Conservation (phyloP, 768 basidiomycete species). For the Collybia sordida region DNA sequence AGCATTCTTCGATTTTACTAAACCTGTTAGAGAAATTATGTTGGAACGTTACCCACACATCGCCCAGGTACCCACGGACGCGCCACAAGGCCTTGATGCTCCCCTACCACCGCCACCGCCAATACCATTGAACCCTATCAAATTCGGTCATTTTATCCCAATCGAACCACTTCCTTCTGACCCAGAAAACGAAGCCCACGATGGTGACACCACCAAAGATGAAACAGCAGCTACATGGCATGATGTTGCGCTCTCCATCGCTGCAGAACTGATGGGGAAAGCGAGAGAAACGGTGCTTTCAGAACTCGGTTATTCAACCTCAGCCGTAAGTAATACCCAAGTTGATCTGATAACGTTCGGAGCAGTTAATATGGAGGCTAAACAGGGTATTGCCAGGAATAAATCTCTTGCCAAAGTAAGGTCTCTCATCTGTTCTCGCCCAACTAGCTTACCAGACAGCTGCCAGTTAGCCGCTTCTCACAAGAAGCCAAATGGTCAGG, state of each 20-base stretch:
- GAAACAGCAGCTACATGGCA: conserved; percentile 68
- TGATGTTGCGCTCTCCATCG: conserved; percentile 87
- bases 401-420: conserved; percentile 92
- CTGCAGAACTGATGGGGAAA: conserved; percentile 81
- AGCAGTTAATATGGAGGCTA: background rate
- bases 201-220: background rate
- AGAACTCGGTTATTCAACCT: conserved; percentile 89
- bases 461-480: conserved; percentile 82
- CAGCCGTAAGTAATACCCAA: conserved; percentile 59
- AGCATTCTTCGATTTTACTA: conserved; percentile 91
- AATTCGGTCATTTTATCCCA: conserved; percentile 59
- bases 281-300: conserved; percentile 65
- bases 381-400: conserved; percentile 85
- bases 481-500: conserved; percentile 89
- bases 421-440: background rate
- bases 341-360: background rate
- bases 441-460: background rate
- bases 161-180: conserved; percentile 33
- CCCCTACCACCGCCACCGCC: conserved; percentile 73
- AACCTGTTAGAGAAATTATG: conserved; percentile 72
- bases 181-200: conserved; percentile 11
- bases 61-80: conserved; percentile 62
- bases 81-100: conserved; percentile 71
- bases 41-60: conserved; percentile 79
- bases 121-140: conserved; percentile 54